Evolutionary conservation across 305 asterid species (phyloP).

Genomic region (Solanum chacoense): DNA sequence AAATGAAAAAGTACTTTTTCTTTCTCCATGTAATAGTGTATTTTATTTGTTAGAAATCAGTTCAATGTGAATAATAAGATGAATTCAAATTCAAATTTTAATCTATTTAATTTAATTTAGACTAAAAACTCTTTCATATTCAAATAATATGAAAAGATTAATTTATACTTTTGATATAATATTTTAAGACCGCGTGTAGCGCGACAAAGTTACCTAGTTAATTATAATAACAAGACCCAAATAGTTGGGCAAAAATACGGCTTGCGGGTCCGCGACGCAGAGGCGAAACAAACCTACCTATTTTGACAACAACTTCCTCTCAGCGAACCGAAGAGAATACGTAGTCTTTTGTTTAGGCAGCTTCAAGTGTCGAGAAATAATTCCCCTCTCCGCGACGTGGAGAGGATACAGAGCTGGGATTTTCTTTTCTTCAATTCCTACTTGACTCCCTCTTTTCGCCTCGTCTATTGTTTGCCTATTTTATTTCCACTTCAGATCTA

Average conservation of each 20-base stretch:
- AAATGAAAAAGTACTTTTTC: no score
- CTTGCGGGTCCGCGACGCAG: not conserved
- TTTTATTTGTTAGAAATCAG: no score
- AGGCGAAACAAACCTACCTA: not conserved
- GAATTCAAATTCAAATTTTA: no score
- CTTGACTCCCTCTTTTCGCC: not conserved
- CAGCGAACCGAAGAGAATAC: not conserved
- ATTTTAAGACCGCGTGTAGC: no score
- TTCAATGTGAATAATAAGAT: no score
- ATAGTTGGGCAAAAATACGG: not conserved
- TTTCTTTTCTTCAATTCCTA: not conserved
- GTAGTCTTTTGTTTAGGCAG: not conserved
- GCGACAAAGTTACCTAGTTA: no score
- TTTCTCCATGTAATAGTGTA: no score
- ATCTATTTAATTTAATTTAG: no score
- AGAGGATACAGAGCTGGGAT: not conserved
- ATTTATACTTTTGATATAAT: no score
- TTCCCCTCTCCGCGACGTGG: not conserved
- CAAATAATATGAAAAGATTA: no score
- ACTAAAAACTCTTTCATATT: no score
- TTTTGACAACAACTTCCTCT: not conserved
- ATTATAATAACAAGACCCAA: no score
- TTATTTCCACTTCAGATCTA: not conserved
- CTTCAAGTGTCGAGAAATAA: not conserved
- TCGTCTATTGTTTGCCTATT: not conserved